A percentile compares a stretch with the other conserved stretches of the same genome.
These are phyloP conservation scores for Tardiomyces blankii DNA, from an alignment of 1,139 yeast genomes.

Conservation along the genomic window DNA sequence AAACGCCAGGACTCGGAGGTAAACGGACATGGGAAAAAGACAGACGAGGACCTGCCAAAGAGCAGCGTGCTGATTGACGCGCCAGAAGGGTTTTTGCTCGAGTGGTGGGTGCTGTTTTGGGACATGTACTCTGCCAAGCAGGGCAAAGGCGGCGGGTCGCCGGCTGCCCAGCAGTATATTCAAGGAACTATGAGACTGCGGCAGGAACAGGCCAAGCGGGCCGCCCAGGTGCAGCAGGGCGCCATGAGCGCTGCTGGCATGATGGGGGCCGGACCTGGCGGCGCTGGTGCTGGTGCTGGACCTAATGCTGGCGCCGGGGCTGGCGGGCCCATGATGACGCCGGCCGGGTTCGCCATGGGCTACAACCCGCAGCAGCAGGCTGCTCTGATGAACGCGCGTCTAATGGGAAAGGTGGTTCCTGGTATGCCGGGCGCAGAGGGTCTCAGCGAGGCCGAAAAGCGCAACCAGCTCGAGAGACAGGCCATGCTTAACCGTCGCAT, in stretches of 20 bases:
- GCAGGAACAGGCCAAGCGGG: constrained; percentile 32
- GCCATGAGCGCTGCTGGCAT: constrained; percentile 9
- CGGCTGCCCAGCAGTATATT: constrained; percentile 59
- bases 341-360: constrained; percentile 4
- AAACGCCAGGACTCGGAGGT: constrained; percentile 32
- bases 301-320: too few species aligned
- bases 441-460: constrained; percentile 19
- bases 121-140: constrained; percentile 79
- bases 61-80: constrained; percentile 36
- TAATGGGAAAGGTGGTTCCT: not conserved
- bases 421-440: constrained; percentile 1
- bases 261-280: too few species aligned
- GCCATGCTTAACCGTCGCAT: constrained; percentile 13
- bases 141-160: constrained; percentile 45
- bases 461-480: constrained; percentile 17
- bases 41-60: constrained; percentile 12
- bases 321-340: constrained; percentile 4
- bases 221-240: constrained; percentile 23
- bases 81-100: constrained; percentile 77
- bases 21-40: constrained; percentile 31
- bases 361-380: constrained; percentile 6
- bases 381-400: constrained; percentile 2
- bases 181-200: constrained; percentile 45
- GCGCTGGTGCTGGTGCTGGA: constrained; percentile 3
- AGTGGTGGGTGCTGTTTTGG: constrained; percentile 98